phyloP scores from a whole-genome alignment of 2,329 filamentous ascomycete genomes.

The Monilinia laxa region DNA sequence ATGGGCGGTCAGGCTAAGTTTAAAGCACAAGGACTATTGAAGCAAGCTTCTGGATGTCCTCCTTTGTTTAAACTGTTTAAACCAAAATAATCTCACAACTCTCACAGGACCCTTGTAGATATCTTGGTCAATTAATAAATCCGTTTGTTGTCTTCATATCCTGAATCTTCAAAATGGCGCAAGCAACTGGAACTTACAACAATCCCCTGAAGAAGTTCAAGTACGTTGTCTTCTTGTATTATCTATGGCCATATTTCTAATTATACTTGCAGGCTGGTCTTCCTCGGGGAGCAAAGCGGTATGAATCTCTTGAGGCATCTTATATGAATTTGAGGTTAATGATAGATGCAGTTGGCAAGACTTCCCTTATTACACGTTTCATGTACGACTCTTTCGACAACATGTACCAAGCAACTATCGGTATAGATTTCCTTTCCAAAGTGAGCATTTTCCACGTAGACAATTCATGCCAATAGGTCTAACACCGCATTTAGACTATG shows the following conservation, averaged over 20 bases:
- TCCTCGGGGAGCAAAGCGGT: slow-evolving; percentile 98
- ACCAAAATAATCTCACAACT: slow-evolving; percentile 17
- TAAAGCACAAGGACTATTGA: slow-evolving; percentile 1
- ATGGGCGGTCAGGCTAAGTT: slow-evolving; percentile 16
- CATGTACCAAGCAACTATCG: slow-evolving; percentile 98
- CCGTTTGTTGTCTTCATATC: slow-evolving; percentile 1
- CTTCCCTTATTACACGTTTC: slow-evolving; percentile 96
- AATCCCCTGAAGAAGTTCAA: slow-evolving; percentile 99
- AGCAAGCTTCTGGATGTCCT: slow-evolving; percentile 16
- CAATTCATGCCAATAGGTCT: slow-evolving; percentile 24
- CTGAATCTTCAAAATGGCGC: slow-evolving; percentile 65
- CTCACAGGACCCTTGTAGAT: slow-evolving; percentile 26
- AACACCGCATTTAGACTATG: slow-evolving; percentile 70
- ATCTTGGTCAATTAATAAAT: slow-evolving; percentile 21
- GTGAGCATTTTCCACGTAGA: slow-evolving; percentile 48
- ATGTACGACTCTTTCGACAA: slow-evolving; percentile 99
- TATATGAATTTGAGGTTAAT: slow-evolving; percentile 27
- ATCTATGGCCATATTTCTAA: slow-evolving; percentile 28
- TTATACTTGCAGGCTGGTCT: slow-evolving; percentile 70
- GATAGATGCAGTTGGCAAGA: slow-evolving; percentile 80
- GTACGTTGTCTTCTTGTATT: slow-evolving; percentile 50
- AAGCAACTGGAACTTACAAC: slow-evolving; percentile 85
- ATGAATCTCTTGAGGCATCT: slow-evolving; percentile 45
- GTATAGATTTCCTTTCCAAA: slow-evolving; percentile 99
- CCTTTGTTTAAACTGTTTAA: slow-evolving; percentile 21